Evolutionary conservation across 2,329 filamentous ascomycete species (phyloP), one percentile per base, ranked within the genome.

Genomic region (Arthrobotrys musiformis): DNA sequence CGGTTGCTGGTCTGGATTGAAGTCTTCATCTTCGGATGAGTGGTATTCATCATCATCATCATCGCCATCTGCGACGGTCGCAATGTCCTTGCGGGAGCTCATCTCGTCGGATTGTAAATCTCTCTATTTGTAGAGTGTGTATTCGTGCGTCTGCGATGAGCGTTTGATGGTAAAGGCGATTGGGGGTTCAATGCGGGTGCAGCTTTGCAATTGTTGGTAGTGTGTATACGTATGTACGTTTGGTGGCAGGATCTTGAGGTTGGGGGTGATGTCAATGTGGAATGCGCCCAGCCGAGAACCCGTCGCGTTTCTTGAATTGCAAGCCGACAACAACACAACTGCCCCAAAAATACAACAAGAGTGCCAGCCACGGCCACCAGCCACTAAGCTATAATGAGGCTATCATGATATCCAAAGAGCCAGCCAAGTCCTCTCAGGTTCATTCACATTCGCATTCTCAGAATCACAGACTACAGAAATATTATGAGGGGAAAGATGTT

Each of bases 21-120:
- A 93, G 81, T 93, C 90, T 8, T 90, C 91, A 82, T 93, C 91
- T 79, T 92, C 89, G 2, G 90, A 90, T 1, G 90, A 92, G 15
- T 86, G 88, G 80, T 92, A 92, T 73, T 88, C 85, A 75, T 88
- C 85, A 74, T 88, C 87, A 33, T 88, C 86, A 82, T 81, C 68
- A 28, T 88, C 86, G 82, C 81, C 68, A 28, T 63, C 63, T n/a
- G 48, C 63, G 44, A 62, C 24, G 86, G 85, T 56, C 83, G 81
- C 11, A 84, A 80, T n/a, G n/a, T n/a, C 86, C 88, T 88, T 63
- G 78, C 84, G 50, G 8, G 64, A 76, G 64, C 72, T 61, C 72
- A 76, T 76, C 19, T 46, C 30, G 63, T 11, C 24, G 8, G 22
- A 19, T 42, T 17, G 40, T 17, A 17, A 19, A 19, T 6, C n/a